These are phyloP conservation scores for Blyttiomyces sp. DNA, from an alignment of 371 early-diverging fungal genomes.

Conservation along the genomic window DNA sequence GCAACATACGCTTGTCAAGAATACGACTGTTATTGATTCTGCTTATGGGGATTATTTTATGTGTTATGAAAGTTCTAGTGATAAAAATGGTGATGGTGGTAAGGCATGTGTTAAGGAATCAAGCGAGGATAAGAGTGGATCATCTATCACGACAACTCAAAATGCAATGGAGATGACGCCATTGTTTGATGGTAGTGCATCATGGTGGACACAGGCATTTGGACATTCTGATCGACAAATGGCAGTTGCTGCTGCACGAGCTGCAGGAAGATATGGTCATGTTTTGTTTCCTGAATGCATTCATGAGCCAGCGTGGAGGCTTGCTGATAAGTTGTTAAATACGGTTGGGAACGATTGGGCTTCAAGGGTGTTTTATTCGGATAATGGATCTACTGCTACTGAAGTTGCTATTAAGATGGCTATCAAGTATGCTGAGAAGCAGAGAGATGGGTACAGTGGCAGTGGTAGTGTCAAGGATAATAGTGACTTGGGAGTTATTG, in stretches of 20 bases:
- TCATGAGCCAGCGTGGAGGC: constrained; percentile 65
- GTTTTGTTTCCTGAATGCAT: constrained; percentile 78
- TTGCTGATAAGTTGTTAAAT: constrained; percentile 61
- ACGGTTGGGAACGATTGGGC: constrained; percentile 68
- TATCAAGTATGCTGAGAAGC: constrained; percentile 40
- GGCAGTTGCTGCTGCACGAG: constrained; percentile 61
- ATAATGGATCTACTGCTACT: constrained; percentile 77
- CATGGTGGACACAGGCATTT: constrained; percentile 85
- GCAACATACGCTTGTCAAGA: constrained; percentile 63
- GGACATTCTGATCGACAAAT: constrained; percentile 71
- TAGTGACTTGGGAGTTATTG: constrained; percentile 58
- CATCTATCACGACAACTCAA: not conserved
- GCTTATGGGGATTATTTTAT: constrained; percentile 67
- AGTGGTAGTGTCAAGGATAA: constrained; percentile 9
- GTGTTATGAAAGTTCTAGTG: constrained; percentile 36
- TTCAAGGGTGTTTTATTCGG: constrained; percentile 72
- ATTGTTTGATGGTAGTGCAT: constrained; percentile 65
- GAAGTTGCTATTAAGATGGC: constrained; percentile 85
- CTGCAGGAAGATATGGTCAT: constrained; percentile 79
- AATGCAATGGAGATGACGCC: not conserved
- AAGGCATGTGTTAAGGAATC: no score
- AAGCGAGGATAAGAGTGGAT: no score
- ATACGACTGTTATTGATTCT: constrained; percentile 75
- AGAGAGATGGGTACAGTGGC: constrained; percentile 43
- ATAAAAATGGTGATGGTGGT: not conserved